Evolutionary conservation across 2,329 filamentous ascomycete genomes (phyloP), one percentile per base, ranked within the genome.

Genomic region (Pseudocercospora cruenta): DNA sequence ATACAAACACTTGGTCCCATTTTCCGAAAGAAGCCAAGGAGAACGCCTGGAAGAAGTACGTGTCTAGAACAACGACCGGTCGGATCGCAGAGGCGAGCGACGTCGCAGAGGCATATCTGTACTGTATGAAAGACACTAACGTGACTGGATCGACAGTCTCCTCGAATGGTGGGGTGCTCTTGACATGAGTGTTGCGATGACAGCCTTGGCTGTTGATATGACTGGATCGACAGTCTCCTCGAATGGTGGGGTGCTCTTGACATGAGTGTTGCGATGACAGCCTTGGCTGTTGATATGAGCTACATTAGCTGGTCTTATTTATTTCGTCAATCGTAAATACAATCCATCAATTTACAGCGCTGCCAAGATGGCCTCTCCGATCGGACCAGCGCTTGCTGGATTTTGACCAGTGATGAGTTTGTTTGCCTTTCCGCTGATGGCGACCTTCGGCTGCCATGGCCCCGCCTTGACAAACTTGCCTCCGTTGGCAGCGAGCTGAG

Each of bases 401-500:
- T 84, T 84, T 75, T 84, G 82, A 0, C 83, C 83, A 0, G 83
- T 84, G 58, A 85, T 82, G 67, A 84, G 67, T 45, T 74, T 70
- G 6, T 75, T 76, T 5, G 75, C 72, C 39, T 74, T 70, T 3
- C 77, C 78, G n/a, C 64, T 66, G 28, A 80, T 75, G 21, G 80
- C 81, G 7, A 84, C 78, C 77, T 83, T 83, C 69, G 71, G 72
- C 1, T 72, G 77, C 78, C 80, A 80, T n/a, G 82, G 80, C 73
- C 86, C 77, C 0, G 87, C 84, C 80, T 87, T 87, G 70, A 83
- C 82, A 72, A 84, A 90, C 58, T 80, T 81, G 21, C 82, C 89
- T 6, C 86, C 83, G 22, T 78, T 83, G 14, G 82, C 80, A 72
- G 82, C 70, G 62, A 88, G 75, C 76, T 84, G 82, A 67, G 85